Evolutionary conservation across 2,329 filamentous ascomycete genomes (phyloP), one percentile per base, ranked within the genome.

Genomic region (Ophiostoma perfectum): DNA sequence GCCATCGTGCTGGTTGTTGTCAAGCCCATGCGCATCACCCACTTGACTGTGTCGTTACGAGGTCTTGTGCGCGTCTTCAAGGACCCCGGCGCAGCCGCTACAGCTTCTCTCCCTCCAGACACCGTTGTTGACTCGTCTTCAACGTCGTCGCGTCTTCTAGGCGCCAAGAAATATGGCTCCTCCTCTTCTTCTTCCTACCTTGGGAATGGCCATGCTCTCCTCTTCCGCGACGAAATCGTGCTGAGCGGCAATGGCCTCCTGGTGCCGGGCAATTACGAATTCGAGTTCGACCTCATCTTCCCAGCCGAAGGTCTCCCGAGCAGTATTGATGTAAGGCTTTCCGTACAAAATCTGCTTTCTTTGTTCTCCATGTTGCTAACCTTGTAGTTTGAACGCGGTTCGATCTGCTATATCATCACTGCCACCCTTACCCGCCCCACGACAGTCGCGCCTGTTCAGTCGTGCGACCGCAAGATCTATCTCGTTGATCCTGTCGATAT

Each of bases 391-490:
- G 95, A 98, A 79, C 88, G 94, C 75, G 95, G 95, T 47, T 93
- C 92, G 1, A 92, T 99, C 74, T 90, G 90, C 27, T 99, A 98
- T 79, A 88, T 94, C 80, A 86, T 98, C 74, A 94, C 92, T 5
- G 90, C 94, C 44, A 97, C 93, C 8, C 78, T 98, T 69, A 98
- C 94, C 27, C 88, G 93, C 68, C 94, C 95, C 27, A 95, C 91
- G 0, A 88, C 93, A 5, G 96, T 97, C 71, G 85, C 89, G 14
- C 89, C 94, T 1, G 93, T 89, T 2, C 84, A 89, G 9, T 90
- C 87, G 47, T 95, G 91, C 78, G 92, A 96, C 73, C 86, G 88
- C 70, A 93, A 93, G 74, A 84, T 99, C 36, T 87, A 88, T 70
- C 81, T 97, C 7, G 81, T 91, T 45, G 92, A 97, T 77, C 88